phyloP scores from a whole-genome alignment of 306 rosid genomes.

The Prunus mongolica region DNA sequence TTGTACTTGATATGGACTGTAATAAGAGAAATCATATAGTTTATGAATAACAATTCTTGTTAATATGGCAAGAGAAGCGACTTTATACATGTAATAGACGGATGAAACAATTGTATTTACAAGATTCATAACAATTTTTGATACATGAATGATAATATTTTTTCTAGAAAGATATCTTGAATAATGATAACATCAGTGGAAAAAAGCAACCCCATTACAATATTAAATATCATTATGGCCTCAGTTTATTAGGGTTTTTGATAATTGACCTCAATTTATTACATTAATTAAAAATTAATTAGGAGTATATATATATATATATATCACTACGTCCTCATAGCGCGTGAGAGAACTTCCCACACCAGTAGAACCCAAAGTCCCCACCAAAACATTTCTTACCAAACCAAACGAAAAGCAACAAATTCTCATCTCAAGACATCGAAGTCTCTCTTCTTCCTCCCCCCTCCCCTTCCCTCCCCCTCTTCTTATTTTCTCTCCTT shows the following conservation, averaged over 20 bases:
- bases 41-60: not conserved
- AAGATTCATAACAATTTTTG: too few relatives aligned
- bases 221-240: too few relatives aligned
- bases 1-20: too few relatives aligned
- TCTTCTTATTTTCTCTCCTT: not conserved
- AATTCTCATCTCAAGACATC: slow-evolving; percentile 10
- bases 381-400: slow-evolving; percentile 46
- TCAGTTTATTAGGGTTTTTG: not conserved
- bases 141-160: too few relatives aligned
- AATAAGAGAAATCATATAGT: not conserved
- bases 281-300: not conserved
- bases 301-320: slow-evolving; percentile 1
- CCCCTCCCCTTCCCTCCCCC: not conserved
- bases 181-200: too few relatives aligned
- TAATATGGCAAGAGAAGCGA: not conserved
- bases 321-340: not conserved
- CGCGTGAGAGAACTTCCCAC: slow-evolving; percentile 27
- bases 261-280: not conserved
- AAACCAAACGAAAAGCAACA: slow-evolving; percentile 35
- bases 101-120: too few relatives aligned
- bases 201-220: not conserved
- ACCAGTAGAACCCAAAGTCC: slow-evolving; percentile 13
- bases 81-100: too few relatives aligned
- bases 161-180: too few relatives aligned
- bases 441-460: slow-evolving; percentile 10